phyloP scores from a whole-genome alignment of 2,329 filamentous ascomycete species.

The Fusarium virguliforme region DNA sequence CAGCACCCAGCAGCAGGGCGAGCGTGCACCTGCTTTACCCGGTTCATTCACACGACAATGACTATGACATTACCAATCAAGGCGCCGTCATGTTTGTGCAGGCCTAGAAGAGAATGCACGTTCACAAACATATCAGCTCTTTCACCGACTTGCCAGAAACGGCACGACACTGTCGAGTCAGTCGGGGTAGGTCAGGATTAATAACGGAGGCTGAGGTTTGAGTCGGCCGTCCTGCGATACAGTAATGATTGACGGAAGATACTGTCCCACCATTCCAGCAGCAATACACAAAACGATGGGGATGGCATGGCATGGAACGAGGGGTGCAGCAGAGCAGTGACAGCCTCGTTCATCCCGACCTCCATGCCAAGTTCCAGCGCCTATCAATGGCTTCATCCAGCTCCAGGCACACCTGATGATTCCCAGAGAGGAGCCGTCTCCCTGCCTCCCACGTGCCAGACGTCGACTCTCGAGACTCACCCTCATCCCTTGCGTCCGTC shows the following conservation, averaged over 20 bases:
- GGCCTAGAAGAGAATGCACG: not conserved
- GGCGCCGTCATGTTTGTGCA: slow-evolving; percentile 27
- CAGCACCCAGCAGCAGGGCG: slow-evolving; percentile 26
- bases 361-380: slow-evolving; percentile 12
- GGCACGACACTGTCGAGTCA: slow-evolving; percentile 18
- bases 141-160: not conserved
- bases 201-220: slow-evolving; percentile 28
- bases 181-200: slow-evolving; percentile 11
- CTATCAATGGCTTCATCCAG: slow-evolving; percentile 11
- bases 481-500: slow-evolving; percentile 11
- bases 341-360: slow-evolving; percentile 24
- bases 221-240: slow-evolving; percentile 13
- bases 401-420: not conserved
- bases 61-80: slow-evolving; percentile 39
- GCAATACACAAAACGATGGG: not conserved
- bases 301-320: slow-evolving; percentile 14
- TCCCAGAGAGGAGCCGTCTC: slow-evolving; percentile 8
- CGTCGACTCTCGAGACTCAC: not conserved
- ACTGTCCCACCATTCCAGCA: slow-evolving; percentile 24
- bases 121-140: slow-evolving; percentile 10
- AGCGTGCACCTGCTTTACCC: slow-evolving; percentile 30
- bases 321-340: slow-evolving; percentile 4
- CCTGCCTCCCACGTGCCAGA: slow-evolving; percentile 21
- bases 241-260: slow-evolving; percentile 24
- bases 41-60: slow-evolving; percentile 34